Evolutionary conservation across 2,329 filamentous ascomycete species (phyloP).

Genomic region (Cladosporium velox): DNA sequence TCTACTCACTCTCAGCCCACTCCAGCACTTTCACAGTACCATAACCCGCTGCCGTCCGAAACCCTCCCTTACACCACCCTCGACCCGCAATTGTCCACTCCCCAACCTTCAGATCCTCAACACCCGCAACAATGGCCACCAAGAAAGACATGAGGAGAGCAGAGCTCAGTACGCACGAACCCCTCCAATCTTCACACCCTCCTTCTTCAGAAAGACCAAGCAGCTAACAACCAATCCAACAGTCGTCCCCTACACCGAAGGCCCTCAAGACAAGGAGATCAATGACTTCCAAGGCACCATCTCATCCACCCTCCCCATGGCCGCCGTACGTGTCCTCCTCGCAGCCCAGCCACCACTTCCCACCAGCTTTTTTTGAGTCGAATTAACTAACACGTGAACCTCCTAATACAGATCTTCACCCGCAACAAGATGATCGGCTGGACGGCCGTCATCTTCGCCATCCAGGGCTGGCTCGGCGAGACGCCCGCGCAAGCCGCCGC

Average conservation of each 20-base stretch:
- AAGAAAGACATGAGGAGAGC: constrained; percentile 75
- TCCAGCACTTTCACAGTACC: not conserved
- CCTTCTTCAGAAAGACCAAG: not conserved
- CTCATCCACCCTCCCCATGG: constrained; percentile 87
- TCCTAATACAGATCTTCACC: constrained; percentile 24
- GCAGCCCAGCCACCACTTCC: not conserved
- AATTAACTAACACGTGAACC: constrained; percentile 17
- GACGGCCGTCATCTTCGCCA: constrained; percentile 71
- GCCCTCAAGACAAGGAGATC: constrained; percentile 63
- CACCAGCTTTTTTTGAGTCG: not conserved
- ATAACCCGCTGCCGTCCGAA: not conserved
- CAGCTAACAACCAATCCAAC: constrained; percentile 28
- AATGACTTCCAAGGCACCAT: constrained; percentile 70
- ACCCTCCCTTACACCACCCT: not conserved
- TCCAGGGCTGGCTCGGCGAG: constrained; percentile 78
- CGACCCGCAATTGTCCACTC: not conserved
- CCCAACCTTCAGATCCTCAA: not conserved
- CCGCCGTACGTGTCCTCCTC: constrained; percentile 60
- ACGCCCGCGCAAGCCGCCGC: constrained; percentile 66
- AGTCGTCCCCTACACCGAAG: constrained; percentile 90
- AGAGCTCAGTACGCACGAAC: constrained; percentile 64
- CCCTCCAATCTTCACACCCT: not conserved
- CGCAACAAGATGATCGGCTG: constrained; percentile 62
- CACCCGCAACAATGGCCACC: constrained; percentile 56
- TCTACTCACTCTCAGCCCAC: not conserved